Percentiles rank a stretch among this genome's conserved stretches.
These are phyloP conservation scores for Sistotremastrum niveocremeum DNA, from an alignment of 768 basidiomycete genomes.

Conservation along the genomic window DNA sequence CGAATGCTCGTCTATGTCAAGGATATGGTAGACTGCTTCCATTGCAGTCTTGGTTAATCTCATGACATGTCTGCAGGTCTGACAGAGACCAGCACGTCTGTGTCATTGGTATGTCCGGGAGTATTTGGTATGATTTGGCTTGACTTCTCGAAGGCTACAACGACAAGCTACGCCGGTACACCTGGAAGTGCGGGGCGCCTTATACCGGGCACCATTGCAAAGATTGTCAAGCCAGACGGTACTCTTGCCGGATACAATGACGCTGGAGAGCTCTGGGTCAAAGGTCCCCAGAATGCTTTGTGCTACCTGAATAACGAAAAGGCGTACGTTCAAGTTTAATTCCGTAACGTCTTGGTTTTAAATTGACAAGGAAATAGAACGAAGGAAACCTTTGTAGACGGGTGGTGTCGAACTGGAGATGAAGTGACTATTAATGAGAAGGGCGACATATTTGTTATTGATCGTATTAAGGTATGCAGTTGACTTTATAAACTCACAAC, in stretches of 20 bases:
- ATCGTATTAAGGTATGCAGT: conserved; percentile 41
- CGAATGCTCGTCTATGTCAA: conserved; percentile 6
- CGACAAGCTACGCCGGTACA: neutral
- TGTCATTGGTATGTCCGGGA: conserved; percentile 1
- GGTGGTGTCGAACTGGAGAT: conserved; percentile 61
- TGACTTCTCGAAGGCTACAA: neutral
- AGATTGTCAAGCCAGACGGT: conserved; percentile 8
- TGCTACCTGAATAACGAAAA: conserved; percentile 6
- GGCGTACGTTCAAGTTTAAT: conserved; percentile 1
- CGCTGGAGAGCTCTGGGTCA: conserved; percentile 9
- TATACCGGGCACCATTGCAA: conserved; percentile 5
- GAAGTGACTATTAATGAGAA: conserved; percentile 42
- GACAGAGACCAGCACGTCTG: conserved; percentile 9
- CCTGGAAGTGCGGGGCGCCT: conserved; percentile 8
- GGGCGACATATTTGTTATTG: conserved; percentile 45
- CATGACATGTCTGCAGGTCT: neutral
- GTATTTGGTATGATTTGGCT: neutral
- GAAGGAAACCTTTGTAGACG: conserved; percentile 12
- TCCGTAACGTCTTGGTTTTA: neutral
- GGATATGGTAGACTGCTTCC: conserved; percentile 1
- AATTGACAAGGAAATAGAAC: too few species aligned
- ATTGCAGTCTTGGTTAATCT: neutral
- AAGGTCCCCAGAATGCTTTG: conserved; percentile 5
- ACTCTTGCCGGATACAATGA: conserved; percentile 5
- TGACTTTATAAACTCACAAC: too few species aligned